Base-by-base conservation (phyloP, 371 early-diverging fungal genomes). In the Haplosporangium sp. region DNA sequence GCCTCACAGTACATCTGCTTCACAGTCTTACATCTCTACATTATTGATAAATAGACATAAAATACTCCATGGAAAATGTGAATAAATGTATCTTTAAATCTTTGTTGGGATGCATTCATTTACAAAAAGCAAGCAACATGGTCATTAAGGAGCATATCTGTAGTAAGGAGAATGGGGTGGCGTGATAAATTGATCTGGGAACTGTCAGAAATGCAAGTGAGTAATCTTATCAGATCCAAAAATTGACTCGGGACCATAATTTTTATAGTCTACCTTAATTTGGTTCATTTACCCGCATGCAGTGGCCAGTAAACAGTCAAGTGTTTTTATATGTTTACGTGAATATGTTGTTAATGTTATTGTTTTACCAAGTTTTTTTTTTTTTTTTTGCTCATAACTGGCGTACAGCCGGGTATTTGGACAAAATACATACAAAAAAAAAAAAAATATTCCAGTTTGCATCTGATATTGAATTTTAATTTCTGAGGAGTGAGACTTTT, bases 161-260 rank as follows among this genome's bases (percentile, higher is more conserved):
- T 1, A 27, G 27, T 44, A 44, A 44, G 44, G 11, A 11, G 2
- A 11, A 44, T 44, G 13, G 11, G 52, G 39, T 15, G 52, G 17
- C 0, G 53, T 64, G 53, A 60, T 1, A 15, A 52, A 17, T 40
- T 52, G 68, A 68, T 52, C 61, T 61, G 68, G 68, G 68, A 48
- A 60, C 61, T 45, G 19, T 34, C 1, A 27, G 6, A 27, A 34
- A 6, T 3, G 1, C 55, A 27, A 27, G 27, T 27, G 27, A 27
- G 27, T 27, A 27, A 58, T 63, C 74, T 74, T 74, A 74, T 74
- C 74, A 74, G 74, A 74, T 74, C 74, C 74, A 71, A 65, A 65
- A n/a, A n/a, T 19, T 71, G 71, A 71, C 71, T 71, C 71, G 71
- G 71, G 71, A 57, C 71, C 71, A 19, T 20, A 13, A 27, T 19